phyloP scores from a whole-genome alignment of 2,329 filamentous ascomycete species.

The Cladophialophora exuberans region DNA sequence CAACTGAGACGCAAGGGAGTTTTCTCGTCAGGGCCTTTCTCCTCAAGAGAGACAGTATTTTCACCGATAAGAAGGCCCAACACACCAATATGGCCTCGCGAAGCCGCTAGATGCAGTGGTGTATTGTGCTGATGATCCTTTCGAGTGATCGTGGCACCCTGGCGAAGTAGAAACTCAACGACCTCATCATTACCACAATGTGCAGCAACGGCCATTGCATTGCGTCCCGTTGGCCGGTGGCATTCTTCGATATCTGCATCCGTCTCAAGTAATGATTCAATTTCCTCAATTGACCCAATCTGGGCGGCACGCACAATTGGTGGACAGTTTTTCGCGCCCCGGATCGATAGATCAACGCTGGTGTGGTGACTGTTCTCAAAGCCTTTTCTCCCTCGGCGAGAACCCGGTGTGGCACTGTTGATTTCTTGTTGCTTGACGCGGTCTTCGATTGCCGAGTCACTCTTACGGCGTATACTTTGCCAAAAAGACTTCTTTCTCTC shows the following conservation, averaged over 20 bases:
- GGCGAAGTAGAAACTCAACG: not conserved
- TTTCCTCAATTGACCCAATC: not conserved
- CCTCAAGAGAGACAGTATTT: not conserved
- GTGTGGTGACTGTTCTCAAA: constrained; percentile 1
- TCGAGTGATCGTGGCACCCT: not conserved
- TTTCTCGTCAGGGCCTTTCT: not conserved
- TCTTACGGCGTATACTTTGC: constrained; percentile 1
- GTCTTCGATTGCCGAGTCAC: not conserved
- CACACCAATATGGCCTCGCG: not conserved
- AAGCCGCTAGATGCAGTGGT: not conserved
- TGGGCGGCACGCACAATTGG: not conserved
- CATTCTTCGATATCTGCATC: not conserved
- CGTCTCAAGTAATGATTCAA: not conserved
- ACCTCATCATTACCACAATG: constrained; percentile 5
- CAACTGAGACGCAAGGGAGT: constrained; percentile 1
- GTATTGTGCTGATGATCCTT: not conserved
- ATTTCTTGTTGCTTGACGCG: not conserved
- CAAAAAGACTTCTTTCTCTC: constrained; percentile 6
- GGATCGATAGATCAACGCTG: not conserved
- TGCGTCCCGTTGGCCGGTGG: not conserved
- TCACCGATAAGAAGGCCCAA: not conserved
- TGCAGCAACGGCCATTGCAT: constrained; percentile 5
- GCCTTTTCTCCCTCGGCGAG: not conserved
- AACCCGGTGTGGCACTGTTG: not conserved
- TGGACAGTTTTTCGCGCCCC: not conserved